Conservation (phyloP, 305 asterid species). For the Andrographis paniculata region DNA sequence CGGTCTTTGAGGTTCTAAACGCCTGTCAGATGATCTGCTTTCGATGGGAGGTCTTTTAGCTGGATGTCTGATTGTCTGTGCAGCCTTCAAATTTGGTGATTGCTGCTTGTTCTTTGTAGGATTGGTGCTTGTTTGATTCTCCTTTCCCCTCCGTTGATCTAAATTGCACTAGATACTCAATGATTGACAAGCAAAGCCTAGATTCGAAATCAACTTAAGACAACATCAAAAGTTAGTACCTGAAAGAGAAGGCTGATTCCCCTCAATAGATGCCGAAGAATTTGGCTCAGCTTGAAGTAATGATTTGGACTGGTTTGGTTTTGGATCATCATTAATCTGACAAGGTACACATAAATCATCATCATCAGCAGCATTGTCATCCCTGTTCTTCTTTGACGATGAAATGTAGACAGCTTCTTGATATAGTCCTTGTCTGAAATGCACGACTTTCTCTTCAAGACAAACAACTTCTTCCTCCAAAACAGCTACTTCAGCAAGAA, state of each 20-base stretch:
- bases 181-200: neutral
- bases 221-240: constrained; percentile 23
- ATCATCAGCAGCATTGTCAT: constrained; percentile 32
- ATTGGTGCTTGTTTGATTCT: constrained; percentile 35
- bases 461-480: constrained; percentile 87
- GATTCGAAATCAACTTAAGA: constrained; percentile 6
- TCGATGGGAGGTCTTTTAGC: constrained; percentile 33
- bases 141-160: constrained; percentile 53
- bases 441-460: constrained; percentile 68
- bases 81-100: constrained; percentile 29
- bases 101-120: constrained; percentile 32
- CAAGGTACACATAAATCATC: constrained; percentile 27
- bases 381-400: constrained; percentile 39
- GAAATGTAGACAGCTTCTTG: constrained; percentile 78
- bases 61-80: constrained; percentile 27
- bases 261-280: constrained; percentile 16
- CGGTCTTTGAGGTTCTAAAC: constrained; percentile 19
- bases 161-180: constrained; percentile 16
- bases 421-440: constrained; percentile 78
- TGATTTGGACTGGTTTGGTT: constrained; percentile 34
- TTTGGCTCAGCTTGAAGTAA: constrained; percentile 23
- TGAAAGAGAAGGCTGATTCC: constrained; percentile 24
- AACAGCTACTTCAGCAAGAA: constrained; percentile 92
- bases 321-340: constrained; percentile 26
- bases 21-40: constrained; percentile 32